Evolutionary conservation across 306 rosid genomes (phyloP).

Genomic region (Cucumis sativus): DNA sequence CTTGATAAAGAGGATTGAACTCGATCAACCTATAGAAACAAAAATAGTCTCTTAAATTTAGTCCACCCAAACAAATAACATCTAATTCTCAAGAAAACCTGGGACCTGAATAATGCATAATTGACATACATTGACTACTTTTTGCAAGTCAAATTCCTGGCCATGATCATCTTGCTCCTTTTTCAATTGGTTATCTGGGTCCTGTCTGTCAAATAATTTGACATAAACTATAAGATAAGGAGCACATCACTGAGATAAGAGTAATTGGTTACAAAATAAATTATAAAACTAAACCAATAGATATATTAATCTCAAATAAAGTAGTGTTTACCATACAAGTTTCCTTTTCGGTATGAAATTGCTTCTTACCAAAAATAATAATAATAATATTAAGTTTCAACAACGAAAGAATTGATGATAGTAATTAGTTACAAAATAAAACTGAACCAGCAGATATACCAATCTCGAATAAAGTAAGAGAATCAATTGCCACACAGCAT

Average conservation of each 20-base stretch:
- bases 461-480: neutral
- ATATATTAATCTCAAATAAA: neutral
- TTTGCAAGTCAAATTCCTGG: slow-evolving; percentile 28
- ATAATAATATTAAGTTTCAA: neutral
- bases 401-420: neutral
- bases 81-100: neutral
- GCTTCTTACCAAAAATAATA: neutral
- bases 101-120: slow-evolving; percentile 4
- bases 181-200: slow-evolving; percentile 23
- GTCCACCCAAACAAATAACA: neutral
- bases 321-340: neutral
- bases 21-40: slow-evolving; percentile 40
- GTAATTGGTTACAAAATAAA: neutral
- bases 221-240: slow-evolving; percentile 18
- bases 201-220: slow-evolving; percentile 46
- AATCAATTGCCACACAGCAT: slow-evolving; percentile 8
- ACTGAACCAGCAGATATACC: neutral
- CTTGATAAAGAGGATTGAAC: slow-evolving; percentile 21
- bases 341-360: neutral
- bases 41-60: neutral
- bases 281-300: neutral
- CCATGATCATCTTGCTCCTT: slow-evolving; percentile 24
- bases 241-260: neutral
- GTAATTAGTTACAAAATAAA: neutral
- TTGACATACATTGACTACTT: slow-evolving; percentile 36